Evolutionary conservation across 768 basidiomycete species (phyloP), one percentile per base, ranked within the genome.

Genomic region (Tephrocybe sp.): DNA sequence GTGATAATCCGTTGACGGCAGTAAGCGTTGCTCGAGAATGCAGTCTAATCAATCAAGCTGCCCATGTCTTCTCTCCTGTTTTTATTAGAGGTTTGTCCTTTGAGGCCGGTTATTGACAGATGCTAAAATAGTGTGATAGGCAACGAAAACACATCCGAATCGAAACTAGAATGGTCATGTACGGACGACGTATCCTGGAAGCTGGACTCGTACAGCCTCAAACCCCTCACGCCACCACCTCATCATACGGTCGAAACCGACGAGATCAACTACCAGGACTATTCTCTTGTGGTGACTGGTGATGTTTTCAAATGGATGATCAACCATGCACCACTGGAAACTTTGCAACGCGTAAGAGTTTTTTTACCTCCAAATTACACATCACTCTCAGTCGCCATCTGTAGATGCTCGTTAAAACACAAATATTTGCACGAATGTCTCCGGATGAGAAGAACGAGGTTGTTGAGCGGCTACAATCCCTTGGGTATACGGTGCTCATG

Each of bases 391-490:
- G 38, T 37, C 50, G 11, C 50, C 34, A 41, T 31, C 49, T 36
- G 41, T 30, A 97, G 95, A 97, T 99, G 93, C 84, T 99, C 16
- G 89, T 97, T 25, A 95, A 95, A 67, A 84, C 94, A 1, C 91
- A 97, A 64, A 85, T 98, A 39, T 99, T 94, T 64, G 94, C 97
- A 8, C 83, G 97, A 19, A 98, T 99, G 97, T 99, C 97, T 8
- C 97, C 97, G 0, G 97, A 98, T 63, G 97, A 98, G 74, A 99
- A 99, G 71, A 95, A 97, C 57, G 97, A 99, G 65, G 83, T 98
- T 15, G 91, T 99, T 15, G 95, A 98, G 66, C 82, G 95, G 1
- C 74, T 99, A 10, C 97, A 98, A 60, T 75, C 79, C 2, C 78
- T 99, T 19, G 97, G 95, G 9, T 99, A 98, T 64, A 95, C 89